Conservation (phyloP, 768 basidiomycete genomes). For the Leccinum subtestaceum region DNA sequence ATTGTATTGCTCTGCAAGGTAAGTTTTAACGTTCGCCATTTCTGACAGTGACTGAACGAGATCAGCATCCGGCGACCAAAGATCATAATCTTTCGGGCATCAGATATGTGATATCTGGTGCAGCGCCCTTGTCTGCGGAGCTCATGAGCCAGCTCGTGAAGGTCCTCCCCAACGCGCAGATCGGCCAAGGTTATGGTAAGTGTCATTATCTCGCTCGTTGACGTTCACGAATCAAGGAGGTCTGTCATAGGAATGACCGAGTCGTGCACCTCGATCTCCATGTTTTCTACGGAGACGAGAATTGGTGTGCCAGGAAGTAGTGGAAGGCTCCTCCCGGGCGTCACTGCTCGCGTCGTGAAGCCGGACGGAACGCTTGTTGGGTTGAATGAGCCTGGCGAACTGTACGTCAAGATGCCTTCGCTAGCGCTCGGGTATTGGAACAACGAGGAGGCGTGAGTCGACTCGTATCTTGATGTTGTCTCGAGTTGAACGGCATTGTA, state of each 20-base stretch:
- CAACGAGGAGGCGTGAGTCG: conserved; percentile 59
- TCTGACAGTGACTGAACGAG: not conserved
- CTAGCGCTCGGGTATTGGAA: conserved; percentile 47
- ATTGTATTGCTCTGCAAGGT: conserved; percentile 68
- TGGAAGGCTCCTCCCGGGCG: conserved; percentile 51
- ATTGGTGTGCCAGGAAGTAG: conserved; percentile 53
- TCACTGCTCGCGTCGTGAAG: conserved; percentile 52
- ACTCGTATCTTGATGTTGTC: not conserved
- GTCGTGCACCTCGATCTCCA: conserved; percentile 48
- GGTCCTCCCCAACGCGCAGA: conserved; percentile 54
- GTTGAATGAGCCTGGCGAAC: conserved; percentile 59
- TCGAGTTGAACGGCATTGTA: conserved; percentile 20
- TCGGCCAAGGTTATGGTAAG: conserved; percentile 65
- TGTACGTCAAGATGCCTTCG: conserved; percentile 45
- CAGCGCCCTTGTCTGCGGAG: conserved; percentile 61
- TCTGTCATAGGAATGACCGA: conserved; percentile 60
- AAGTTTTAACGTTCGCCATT: not conserved
- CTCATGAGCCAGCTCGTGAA: conserved; percentile 44
- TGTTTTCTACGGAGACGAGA: conserved; percentile 47
- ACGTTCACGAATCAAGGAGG: not conserved
- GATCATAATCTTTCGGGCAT: conserved; percentile 51
- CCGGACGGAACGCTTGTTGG: conserved; percentile 53
- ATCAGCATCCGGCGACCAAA: conserved; percentile 50
- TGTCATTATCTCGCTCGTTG: not conserved
- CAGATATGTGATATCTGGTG: conserved; percentile 54